Conservation (phyloP, 148 eudicot genomes). For the Nepenthes gracilis region DNA sequence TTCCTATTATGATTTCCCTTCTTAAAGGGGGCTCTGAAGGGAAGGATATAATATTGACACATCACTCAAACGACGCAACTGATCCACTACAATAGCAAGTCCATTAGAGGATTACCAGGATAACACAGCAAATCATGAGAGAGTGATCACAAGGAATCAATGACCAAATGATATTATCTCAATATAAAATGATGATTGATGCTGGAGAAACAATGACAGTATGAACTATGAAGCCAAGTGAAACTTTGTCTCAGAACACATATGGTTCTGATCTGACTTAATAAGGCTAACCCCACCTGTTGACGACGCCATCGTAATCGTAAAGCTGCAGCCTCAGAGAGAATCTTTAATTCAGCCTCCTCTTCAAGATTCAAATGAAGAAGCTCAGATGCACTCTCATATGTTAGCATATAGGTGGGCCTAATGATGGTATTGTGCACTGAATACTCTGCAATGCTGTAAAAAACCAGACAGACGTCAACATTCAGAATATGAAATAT, state of each 20-base stretch:
- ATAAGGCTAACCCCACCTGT: slow-evolving; percentile 34
- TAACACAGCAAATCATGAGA: too few relatives aligned
- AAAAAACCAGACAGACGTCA: neutral
- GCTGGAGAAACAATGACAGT: too few relatives aligned
- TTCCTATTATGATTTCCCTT: too few relatives aligned
- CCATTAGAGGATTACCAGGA: too few relatives aligned
- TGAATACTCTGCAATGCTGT: slow-evolving; percentile 87
- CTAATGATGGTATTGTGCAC: slow-evolving; percentile 65
- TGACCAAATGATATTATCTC: too few relatives aligned
- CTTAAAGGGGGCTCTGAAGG: too few relatives aligned
- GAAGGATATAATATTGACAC: too few relatives aligned
- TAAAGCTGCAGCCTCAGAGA: slow-evolving; percentile 81
- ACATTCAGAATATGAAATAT: neutral
- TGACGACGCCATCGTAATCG: slow-evolving; percentile 79
- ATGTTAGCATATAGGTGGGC: slow-evolving; percentile 95
- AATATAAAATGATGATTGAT: too few relatives aligned
- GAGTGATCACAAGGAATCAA: too few relatives aligned
- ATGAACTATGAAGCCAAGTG: too few relatives aligned
- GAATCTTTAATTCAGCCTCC: slow-evolving; percentile 69
- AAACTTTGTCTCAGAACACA: neutral
- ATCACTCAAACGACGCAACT: too few relatives aligned
- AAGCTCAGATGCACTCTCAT: slow-evolving; percentile 96
- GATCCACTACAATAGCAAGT: too few relatives aligned
- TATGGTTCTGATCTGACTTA: neutral
- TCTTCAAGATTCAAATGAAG: slow-evolving; percentile 79